Percentiles rank a stretch among this genome's conserved stretches.
phyloP scores from a whole-genome alignment of 257 asterid genomes.

The Ophiorrhiza pumila region DNA sequence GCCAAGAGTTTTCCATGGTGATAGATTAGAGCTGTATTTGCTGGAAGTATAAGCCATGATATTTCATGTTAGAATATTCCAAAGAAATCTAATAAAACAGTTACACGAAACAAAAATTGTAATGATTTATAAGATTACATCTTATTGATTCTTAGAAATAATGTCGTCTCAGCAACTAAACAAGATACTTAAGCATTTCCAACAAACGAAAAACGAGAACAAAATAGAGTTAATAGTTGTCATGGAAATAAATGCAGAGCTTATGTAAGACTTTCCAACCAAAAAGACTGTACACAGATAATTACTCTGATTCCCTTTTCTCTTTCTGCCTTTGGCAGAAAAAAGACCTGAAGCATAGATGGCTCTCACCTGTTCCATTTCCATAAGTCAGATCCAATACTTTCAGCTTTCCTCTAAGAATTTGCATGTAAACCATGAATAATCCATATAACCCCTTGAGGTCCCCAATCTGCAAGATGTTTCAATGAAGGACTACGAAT shows the following conservation, averaged over 20 bases:
- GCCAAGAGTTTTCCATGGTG: slow-evolving; percentile 95
- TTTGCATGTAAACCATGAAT: slow-evolving; percentile 55
- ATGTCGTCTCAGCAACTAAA: neutral
- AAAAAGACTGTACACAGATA: neutral
- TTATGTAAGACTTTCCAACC: neutral
- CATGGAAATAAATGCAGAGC: neutral
- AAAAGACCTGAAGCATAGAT: neutral
- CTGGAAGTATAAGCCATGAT: slow-evolving; percentile 46
- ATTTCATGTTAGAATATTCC: slow-evolving; percentile 19
- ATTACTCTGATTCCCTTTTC: neutral
- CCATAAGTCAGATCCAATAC: slow-evolving; percentile 76
- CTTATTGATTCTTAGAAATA: neutral
- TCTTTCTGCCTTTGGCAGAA: neutral
- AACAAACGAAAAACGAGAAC: neutral
- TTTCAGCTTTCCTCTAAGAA: slow-evolving; percentile 72
- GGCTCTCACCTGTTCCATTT: slow-evolving; percentile 62
- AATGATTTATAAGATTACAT: neutral
- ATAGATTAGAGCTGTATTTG: slow-evolving; percentile 83
- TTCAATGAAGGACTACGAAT: slow-evolving; percentile 5
- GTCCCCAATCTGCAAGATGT: slow-evolving; percentile 78
- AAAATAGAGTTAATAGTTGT: neutral
- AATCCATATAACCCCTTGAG: slow-evolving; percentile 85
- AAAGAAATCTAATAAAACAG: slow-evolving; percentile 9
- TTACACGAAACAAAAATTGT: neutral
- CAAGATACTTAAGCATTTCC: neutral